Base-by-base conservation (phyloP, 805 yeast species). In the Ogataea populi-albae region DNA sequence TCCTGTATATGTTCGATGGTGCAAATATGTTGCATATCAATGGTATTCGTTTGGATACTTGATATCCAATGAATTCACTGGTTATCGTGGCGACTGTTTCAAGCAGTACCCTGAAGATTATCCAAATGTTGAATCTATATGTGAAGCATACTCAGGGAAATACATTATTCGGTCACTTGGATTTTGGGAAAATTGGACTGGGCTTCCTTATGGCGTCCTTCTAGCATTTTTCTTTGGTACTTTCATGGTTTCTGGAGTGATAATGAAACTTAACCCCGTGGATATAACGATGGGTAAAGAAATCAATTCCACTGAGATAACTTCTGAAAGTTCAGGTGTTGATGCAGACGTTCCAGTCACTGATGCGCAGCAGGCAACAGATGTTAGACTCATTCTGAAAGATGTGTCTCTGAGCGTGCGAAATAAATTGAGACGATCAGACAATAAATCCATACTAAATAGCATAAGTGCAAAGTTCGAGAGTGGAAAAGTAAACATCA, bases 1-100 rank as follows among this genome's bases (percentile, higher is more conserved):
- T 78, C 95, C 95, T 0, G 94, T 84, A 1, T 87, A 87, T 50
- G 94, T 86, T 6, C 68, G 86, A 23, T 86, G 96, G 96, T 71
- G 81, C 4, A 84, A 81, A 53, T 86, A 83, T 57, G 64, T 80
- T 38, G 80, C 91, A 0, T 83, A 75, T 53, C 68, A 81, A 34
- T 87, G 89, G 86, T 86, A 82, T 52, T 80, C 79, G 0, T 83
- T 82, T 58, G 93, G 93, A 3, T 79, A 79, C 2, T 50, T 80
- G 38, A 50, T 72, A 26, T 70, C 88, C 0, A 82, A 79, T 51
- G 80, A 85, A 47, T 86, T 75, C 52, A 66, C 82, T 2, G 74
- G 70, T 22, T 83, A 68, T 62, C 41, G 56, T 26, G 87, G 87
- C 10, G 76, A 73, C 34, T 79, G 86, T 49, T 68, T 43, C 26